Evolutionary conservation across 2,329 filamentous ascomycete species (phyloP).

Genomic region (Dactylellina drechsleri): DNA sequence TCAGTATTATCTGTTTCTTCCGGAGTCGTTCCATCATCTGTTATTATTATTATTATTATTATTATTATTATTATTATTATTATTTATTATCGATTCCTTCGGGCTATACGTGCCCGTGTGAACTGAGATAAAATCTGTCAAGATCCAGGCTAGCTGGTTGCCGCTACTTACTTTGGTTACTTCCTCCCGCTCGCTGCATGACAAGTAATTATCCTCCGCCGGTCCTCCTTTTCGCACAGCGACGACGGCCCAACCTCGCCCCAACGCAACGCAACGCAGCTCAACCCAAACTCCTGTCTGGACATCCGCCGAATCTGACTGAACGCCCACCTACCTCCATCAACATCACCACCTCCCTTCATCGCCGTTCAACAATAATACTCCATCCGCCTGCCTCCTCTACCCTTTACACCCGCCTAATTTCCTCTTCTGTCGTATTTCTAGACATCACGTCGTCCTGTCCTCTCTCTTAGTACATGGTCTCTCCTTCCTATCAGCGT

Average conservation of each 20-base stretch:
- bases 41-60: no score
- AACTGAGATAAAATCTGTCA: no score
- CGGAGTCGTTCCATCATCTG: no score
- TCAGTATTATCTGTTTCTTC: no score
- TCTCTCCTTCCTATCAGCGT: constrained; percentile 9
- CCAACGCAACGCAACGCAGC: background rate
- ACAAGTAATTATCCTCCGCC: background rate
- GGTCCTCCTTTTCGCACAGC: background rate
- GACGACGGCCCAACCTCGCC: background rate
- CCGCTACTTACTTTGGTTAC: no score
- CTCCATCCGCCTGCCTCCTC: background rate
- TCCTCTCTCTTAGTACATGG: background rate
- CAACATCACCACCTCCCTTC: background rate
- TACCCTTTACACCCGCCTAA: background rate
- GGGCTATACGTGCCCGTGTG: no score
- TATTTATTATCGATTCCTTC: no score
- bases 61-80: no score
- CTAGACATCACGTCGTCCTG: constrained; percentile 18
- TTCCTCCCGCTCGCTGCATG: background rate
- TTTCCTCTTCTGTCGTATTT: constrained; percentile 16
- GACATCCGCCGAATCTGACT: background rate
- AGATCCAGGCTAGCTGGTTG: no score
- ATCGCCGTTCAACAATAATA: background rate
- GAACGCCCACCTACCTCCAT: background rate
- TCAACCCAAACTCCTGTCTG: background rate